phyloP scores from a whole-genome alignment of 257 asterid genomes.

The Solanum clarkiae region DNA sequence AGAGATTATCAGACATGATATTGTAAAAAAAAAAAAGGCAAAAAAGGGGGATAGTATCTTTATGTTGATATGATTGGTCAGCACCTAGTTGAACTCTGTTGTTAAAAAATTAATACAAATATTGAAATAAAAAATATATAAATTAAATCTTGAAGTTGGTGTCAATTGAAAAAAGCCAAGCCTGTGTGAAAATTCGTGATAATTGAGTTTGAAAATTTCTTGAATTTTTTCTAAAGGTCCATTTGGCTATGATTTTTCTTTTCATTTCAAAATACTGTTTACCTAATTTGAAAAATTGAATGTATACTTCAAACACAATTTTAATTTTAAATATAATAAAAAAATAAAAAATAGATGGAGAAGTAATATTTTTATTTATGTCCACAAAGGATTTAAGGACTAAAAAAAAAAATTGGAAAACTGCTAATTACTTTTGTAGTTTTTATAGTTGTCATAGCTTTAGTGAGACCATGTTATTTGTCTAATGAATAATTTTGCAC shows the following conservation, averaged over 20 bases:
- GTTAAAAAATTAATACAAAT: not conserved
- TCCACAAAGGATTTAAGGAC: not conserved
- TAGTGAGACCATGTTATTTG: not conserved
- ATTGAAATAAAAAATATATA: not conserved
- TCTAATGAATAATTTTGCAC: not conserved
- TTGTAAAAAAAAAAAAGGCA: not conserved
- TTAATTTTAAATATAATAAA: too few relatives aligned
- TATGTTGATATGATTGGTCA: not conserved
- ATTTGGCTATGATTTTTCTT: not conserved
- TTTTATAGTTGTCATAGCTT: not conserved
- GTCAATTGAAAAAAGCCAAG: not conserved
- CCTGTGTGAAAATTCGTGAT: not conserved
- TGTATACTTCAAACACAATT: not conserved
- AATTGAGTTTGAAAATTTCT: not conserved
- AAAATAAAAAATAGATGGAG: not conserved
- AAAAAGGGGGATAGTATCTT: not conserved
- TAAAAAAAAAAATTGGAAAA: not conserved
- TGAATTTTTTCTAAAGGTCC: not conserved
- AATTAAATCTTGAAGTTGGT: not conserved
- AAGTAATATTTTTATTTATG: too few relatives aligned
- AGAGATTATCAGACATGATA: not conserved
- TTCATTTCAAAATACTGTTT: not conserved
- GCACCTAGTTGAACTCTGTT: not conserved
- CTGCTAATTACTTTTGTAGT: not conserved
- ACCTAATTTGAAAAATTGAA: not conserved